These are phyloP conservation scores for Rhizophagus sp. DNA, from an alignment of 192 early-diverging fungal genomes.

Conservation along the genomic window DNA sequence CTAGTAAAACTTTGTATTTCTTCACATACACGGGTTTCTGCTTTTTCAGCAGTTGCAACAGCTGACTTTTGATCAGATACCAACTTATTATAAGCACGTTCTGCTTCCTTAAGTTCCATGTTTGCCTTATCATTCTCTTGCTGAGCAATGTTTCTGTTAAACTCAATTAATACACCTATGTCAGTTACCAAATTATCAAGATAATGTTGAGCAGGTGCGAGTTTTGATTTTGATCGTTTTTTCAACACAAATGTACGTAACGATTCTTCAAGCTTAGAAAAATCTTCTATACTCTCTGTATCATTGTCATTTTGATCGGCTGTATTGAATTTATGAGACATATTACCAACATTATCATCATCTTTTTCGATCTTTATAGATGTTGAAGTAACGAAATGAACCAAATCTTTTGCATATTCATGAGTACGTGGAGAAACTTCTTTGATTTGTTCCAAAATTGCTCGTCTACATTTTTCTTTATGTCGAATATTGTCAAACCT, in stretches of 20 bases:
- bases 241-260: slow-evolving; percentile 92
- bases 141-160: slow-evolving; percentile 66
- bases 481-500: slow-evolving; percentile 93
- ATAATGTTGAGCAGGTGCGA: slow-evolving; percentile 92
- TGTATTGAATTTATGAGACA: slow-evolving; percentile 36
- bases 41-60: slow-evolving; percentile 60
- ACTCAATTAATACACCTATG: slow-evolving; percentile 68
- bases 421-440: slow-evolving; percentile 94
- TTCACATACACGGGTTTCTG: slow-evolving; percentile 60
- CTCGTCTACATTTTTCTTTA: slow-evolving; percentile 90
- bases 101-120: slow-evolving; percentile 58
- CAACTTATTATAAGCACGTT: slow-evolving; percentile 78
- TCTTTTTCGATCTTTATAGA: slow-evolving; percentile 36
- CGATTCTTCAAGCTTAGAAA: slow-evolving; percentile 80
- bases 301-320: slow-evolving; percentile 30
- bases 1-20: slow-evolving; percentile 51
- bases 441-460: slow-evolving; percentile 96
- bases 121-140: slow-evolving; percentile 64
- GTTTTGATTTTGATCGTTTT: slow-evolving; percentile 92
- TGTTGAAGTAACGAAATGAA: slow-evolving; percentile 94
- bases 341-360: slow-evolving; percentile 13
- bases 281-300: slow-evolving; percentile 48
- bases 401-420: slow-evolving; percentile 84
- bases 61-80: slow-evolving; percentile 70
- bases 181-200: slow-evolving; percentile 84